Base-by-base conservation (phyloP, 1,284 basidiomycete species). In the Rhodotorula sp. region DNA sequence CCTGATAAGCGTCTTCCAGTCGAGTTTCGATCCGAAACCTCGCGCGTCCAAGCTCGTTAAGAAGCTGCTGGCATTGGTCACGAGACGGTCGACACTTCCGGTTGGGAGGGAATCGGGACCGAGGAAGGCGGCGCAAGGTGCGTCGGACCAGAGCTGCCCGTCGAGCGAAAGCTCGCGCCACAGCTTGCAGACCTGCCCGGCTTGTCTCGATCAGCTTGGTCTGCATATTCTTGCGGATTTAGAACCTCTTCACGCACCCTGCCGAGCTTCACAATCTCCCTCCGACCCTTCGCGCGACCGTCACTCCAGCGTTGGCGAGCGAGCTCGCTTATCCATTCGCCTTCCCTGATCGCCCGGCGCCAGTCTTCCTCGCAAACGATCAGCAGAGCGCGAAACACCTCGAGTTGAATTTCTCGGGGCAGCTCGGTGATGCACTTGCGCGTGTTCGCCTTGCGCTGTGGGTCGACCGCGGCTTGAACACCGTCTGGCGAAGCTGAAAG, bases 101-200 rank as follows among this genome's bases (percentile, higher is more conserved):
- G 77, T 8, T 86, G 60, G 20, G 58, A 73, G 60, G 58, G 72
- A 61, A 29, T 83, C 81, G 24, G 87, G 85, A 79, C 70, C 70
- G 89, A 88, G 6, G 85, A 81, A 14, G 2, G 60, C 22, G 80
- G 84, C 51, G 91, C 78, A 90, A 3, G 66, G 84, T 51, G 91
- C 80, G 61, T 84, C 76, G 42, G 83, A 79, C 93, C 94, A 96
- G 24, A 95, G 84, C 79, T 93, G 90, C 14, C 93, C 93, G 79
- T 96, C 94, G 73, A 90, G 87, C 58, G 89, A 88, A 45, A 95
- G 86, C 10, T 82, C 79, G 64, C 86, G 87, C 93, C 93, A 97
- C 6, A 83, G 79, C 78, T 86, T 89, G 26, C 89, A 95, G 1
- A 96, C 91, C 91, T 95, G 79, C 26, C 12, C 4, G 56, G 14